A percentile compares a stretch with the other conserved stretches of the same genome.
phyloP scores from a whole-genome alignment of 805 yeast genomes.

The Hanseniaspora singularis region DNA sequence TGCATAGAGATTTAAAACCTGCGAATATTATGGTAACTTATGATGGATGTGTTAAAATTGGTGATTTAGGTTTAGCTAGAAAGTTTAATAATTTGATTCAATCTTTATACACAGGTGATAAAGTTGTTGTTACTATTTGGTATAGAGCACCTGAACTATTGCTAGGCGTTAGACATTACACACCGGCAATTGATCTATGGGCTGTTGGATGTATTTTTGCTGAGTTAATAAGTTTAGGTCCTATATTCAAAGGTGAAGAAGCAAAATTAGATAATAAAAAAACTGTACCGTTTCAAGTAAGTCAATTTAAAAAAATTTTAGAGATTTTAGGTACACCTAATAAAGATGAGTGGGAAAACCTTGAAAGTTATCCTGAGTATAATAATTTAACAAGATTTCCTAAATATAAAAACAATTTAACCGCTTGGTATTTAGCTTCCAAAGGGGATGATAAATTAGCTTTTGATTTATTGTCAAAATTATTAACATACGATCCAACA shows the following conservation, averaged over 20 bases:
- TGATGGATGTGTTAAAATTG: constrained; percentile 85
- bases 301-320: constrained; percentile 78
- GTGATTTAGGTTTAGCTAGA: constrained; percentile 86
- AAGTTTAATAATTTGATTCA: constrained; percentile 79
- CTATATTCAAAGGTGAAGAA: constrained; percentile 95
- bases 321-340: constrained; percentile 91
- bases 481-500: constrained; percentile 76
- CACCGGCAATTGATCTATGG: constrained; percentile 90
- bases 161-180: constrained; percentile 83
- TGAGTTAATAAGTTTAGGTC: constrained; percentile 75
- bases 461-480: constrained; percentile 45
- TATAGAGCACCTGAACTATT: constrained; percentile 86
- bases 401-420: constrained; percentile 42
- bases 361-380: constrained; percentile 76
- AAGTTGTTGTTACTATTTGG: constrained; percentile 95
- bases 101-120: constrained; percentile 79
- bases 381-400: constrained; percentile 43
- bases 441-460: constrained; percentile 67
- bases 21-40: constrained; percentile 94
- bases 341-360: constrained; percentile 62
- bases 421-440: constrained; percentile 74
- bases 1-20: constrained; percentile 92
- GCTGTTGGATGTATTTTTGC: constrained; percentile 93
- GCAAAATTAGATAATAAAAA: constrained; percentile 90
- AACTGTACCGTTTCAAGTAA: constrained; percentile 85